Evolutionary conservation across 139 green algal genomes (phyloP).

Genomic region (Chlorella sp.): DNA sequence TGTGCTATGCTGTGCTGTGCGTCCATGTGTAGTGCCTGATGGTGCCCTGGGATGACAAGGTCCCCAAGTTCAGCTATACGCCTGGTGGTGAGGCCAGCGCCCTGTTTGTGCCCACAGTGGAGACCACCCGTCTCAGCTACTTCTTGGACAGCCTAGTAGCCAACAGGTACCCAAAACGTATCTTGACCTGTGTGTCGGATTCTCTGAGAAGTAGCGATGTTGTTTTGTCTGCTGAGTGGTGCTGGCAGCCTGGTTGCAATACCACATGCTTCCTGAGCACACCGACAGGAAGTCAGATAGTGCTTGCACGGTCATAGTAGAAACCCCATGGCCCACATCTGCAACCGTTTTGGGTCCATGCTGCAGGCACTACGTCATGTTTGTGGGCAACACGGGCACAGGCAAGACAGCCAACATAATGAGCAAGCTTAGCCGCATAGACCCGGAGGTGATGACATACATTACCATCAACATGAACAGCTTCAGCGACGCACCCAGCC

Average conservation of each 20-base stretch:
- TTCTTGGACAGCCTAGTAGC: constrained; percentile 72
- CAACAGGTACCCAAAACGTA: no score
- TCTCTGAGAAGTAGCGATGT: no score
- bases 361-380: constrained; percentile 85
- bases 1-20: no score
- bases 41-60: constrained; percentile 62
- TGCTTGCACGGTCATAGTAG: no score
- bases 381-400: constrained; percentile 84
- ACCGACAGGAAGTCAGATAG: no score
- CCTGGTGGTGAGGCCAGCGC: constrained; percentile 22
- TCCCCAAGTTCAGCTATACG: constrained; percentile 46
- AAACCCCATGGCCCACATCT: no score
- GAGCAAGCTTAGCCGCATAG: constrained; percentile 78
- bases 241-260: no score
- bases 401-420: constrained; percentile 85
- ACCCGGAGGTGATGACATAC: constrained; percentile 58
- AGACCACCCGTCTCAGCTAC: constrained; percentile 77
- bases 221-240: no score
- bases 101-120: constrained; percentile 86
- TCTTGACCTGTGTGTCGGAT: no score
- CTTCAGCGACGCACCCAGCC: constrained; percentile 65
- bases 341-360: no score
- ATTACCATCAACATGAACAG: constrained; percentile 85
- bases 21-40: constrained; percentile 51
- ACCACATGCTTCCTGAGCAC: no score